Evolutionary conservation across 768 basidiomycete genomes (phyloP), one percentile per base, ranked within the genome.

Genomic region (Obba rivulosa): DNA sequence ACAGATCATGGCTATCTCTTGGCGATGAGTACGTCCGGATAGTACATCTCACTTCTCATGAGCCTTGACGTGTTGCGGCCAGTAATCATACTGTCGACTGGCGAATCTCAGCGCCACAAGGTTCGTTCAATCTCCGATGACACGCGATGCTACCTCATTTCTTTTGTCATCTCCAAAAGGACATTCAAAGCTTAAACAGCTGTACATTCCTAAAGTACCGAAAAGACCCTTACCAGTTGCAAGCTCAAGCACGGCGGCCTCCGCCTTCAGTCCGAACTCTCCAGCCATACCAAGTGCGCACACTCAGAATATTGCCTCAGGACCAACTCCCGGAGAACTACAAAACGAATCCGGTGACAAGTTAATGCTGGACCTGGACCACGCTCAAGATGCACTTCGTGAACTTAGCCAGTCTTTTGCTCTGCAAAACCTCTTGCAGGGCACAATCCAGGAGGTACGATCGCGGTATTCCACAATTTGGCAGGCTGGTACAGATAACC

Each of bases 401-500:
- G 51, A 56, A 22, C 37, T 56, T 13, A 56, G 55, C 40, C 55
- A 56, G 36, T 56, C 55, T 8, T 48, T 46, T 23, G 55, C 55
- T 1, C 44, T 56, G 34, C 45, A 49, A 11, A 41, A 42, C 1
- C 49, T 56, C n/a, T 21, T 56, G 35, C 55, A 56, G 39, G 43
- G 46, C 16, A 23, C 40, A 2, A 24, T n/a, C 3, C 16, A 18
- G 1, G 7, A 34, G 16, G 54, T 55, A 24, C 34, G 49, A 24
- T 8, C 8, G 16, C 16, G 1, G 22, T 16, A 17, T 23, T 10
- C 16, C n/a, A 13, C 22, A 25, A 18, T 1, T 7, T 2, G 20
- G 11, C 21, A 11, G 24, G 11, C 35, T 41, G 21, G n/a, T n/a
- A n/a, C n/a, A n/a, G n/a, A n/a, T n/a, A n/a, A 42, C 16, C 10